Evolutionary conservation across 1,139 yeast genomes (phyloP), one percentile per base, ranked within the genome.

Genomic region (Kodamaea suecica): DNA sequence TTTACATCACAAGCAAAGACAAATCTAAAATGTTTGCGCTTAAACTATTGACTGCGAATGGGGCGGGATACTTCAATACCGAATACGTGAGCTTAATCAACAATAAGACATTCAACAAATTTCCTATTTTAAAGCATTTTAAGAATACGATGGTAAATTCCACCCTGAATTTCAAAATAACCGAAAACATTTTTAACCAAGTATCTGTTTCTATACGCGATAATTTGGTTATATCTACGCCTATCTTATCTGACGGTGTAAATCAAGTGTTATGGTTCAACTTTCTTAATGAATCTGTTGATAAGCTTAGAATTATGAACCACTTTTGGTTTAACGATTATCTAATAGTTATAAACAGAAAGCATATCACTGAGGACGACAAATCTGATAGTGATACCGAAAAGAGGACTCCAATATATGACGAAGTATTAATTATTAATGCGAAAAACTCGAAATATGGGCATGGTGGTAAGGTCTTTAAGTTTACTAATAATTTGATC

Each of bases 261-360:
- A 61, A 63, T 40, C 74, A 69, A 38, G 47, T 63, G 4, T 43
- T 68, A 10, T 70, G 76, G 76, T 68, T 57, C 42, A 63, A 63
- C 39, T 67, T 66, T 37, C 54, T 53, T 27, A 62, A 64, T 40
- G 59, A 57, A 40, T 58, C 54, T 29, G 47, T 60, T 37, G 70
- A 63, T 26, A 40, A 58, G 2, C 50, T 66, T 38, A 66, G 66
- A 36, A 57, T 70, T 4, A 48, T 63, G 2, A 43, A 57, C 34
- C 73, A 66, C 35, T 52, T 66, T 32, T 65, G 68, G 67, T 61
- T 54, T 39, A 45, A 48, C 23, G 65, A 61, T 42, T 65, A 53
- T 39, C 47, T 70, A 39, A 49, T 70, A 4, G 32, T 67, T 9
- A 49, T 70, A 20, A 69, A 68, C 41, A 42, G 72, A 37, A 49